Evolutionary conservation across 2,329 filamentous ascomycete genomes (phyloP).

Genomic region (Fusarium haematococcum): DNA sequence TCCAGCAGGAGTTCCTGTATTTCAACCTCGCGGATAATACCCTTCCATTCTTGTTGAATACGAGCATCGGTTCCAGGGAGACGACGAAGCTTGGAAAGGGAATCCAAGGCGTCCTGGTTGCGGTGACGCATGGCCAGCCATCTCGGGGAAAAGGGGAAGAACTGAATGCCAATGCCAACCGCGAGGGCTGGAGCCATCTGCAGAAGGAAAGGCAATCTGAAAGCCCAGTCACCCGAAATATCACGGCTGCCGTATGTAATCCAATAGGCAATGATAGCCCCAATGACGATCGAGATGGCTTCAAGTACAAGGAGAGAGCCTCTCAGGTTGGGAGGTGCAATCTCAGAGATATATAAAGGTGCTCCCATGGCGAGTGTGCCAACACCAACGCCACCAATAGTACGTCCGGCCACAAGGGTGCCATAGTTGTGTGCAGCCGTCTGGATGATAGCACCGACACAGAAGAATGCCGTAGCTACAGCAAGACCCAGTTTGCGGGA

Average conservation of each 20-base stretch:
- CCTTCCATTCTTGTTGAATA: not conserved
- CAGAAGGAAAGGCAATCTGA: not conserved
- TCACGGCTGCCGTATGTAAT: slow-evolving; percentile 46
- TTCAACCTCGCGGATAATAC: not conserved
- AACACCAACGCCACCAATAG: slow-evolving; percentile 55
- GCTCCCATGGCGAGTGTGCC: slow-evolving; percentile 15
- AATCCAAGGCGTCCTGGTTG: slow-evolving; percentile 53
- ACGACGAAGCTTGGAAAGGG: slow-evolving; percentile 43
- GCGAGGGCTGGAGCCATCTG: not conserved
- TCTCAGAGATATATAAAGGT: slow-evolving; percentile 45
- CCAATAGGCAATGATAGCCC: slow-evolving; percentile 45
- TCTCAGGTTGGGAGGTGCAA: slow-evolving; percentile 44
- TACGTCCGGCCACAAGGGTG: slow-evolving; percentile 65
- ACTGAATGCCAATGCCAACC: slow-evolving; percentile 54
- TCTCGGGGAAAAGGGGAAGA: slow-evolving; percentile 60
- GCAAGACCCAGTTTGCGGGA: slow-evolving; percentile 66
- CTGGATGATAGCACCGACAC: slow-evolving; percentile 65
- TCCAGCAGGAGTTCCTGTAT: slow-evolving; percentile 12
- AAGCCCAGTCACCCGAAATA: not conserved
- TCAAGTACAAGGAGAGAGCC: slow-evolving; percentile 49
- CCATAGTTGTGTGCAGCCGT: slow-evolving; percentile 60
- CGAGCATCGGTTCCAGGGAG: not conserved
- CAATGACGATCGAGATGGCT: slow-evolving; percentile 47
- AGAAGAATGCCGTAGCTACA: slow-evolving; percentile 63
- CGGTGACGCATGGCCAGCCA: slow-evolving; percentile 56